A percentile compares a stretch with the other conserved stretches of the same genome.
Evolutionary conservation across 2,329 filamentous ascomycete species (phyloP).

Genomic region (Teratosphaeria nubilosa): DNA sequence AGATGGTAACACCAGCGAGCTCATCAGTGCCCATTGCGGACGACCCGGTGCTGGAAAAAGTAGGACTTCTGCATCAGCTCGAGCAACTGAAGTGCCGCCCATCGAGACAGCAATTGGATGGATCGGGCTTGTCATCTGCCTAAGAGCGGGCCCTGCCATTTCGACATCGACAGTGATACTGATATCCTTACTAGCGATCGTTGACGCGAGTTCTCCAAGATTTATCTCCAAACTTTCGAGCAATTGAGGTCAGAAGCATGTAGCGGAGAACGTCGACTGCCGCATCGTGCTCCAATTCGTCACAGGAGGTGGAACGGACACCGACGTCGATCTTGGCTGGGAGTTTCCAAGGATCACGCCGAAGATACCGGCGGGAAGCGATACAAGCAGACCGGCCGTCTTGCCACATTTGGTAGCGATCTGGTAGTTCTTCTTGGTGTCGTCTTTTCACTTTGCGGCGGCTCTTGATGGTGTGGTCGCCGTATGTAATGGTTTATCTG

Average conservation of each 20-base stretch:
- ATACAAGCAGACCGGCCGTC: constrained; percentile 56
- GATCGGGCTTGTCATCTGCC: constrained; percentile 54
- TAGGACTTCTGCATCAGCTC: constrained; percentile 30
- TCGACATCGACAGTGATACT: constrained; percentile 50
- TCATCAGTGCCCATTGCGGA: constrained; percentile 43
- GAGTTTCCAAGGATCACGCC: constrained; percentile 58
- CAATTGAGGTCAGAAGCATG: constrained; percentile 57
- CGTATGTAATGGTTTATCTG: constrained; percentile 55
- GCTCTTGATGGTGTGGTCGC: constrained; percentile 50
- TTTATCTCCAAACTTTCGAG: constrained; percentile 53
- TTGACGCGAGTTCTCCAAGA: constrained; percentile 27
- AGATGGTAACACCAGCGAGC: constrained; percentile 56
- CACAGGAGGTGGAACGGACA: constrained; percentile 56
- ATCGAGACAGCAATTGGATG: constrained; percentile 58
- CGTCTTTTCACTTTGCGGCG: constrained; percentile 54
- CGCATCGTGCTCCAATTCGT: constrained; percentile 62
- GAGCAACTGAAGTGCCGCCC: constrained; percentile 33
- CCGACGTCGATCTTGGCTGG: constrained; percentile 46
- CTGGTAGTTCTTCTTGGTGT: constrained; percentile 51
- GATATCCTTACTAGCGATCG: constrained; percentile 31
- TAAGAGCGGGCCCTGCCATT: constrained; percentile 48
- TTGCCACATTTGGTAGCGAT: constrained; percentile 49
- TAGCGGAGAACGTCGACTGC: constrained; percentile 58
- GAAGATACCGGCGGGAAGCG: constrained; percentile 56
- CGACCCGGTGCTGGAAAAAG: constrained; percentile 51